Evolutionary conservation across 495 filamentous ascomycete species (phyloP), one percentile per base, ranked within the genome.

Genomic region (Penicillium verhagenii): DNA sequence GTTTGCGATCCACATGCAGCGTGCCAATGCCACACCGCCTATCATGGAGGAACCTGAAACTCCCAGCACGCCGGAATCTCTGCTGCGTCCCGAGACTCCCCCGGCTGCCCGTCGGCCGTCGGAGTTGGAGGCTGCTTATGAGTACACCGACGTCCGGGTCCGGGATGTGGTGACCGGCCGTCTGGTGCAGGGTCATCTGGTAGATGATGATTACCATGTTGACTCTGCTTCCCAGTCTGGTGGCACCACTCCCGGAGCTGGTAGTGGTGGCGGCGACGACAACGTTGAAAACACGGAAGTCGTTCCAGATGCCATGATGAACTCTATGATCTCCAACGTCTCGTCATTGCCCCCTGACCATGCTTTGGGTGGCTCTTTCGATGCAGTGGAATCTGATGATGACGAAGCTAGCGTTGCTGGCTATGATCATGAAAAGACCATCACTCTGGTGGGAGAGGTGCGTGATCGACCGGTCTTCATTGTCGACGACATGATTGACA

Each of bases 401-500:
- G 94, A 97, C 56, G 94, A 97, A 65, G 91, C 90, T 59, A 89
- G 90, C 54, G 56, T 64, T n/a, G 60, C 47, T 53, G 82, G 89
- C 57, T 82, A 83, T 14, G 86, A 87, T 54, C 75, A 91, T 33
- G 94, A 98, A 70, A 89, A 90, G 69, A 97, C 91, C 76, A 92
- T 97, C 61, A 98, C 94, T 2, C 77, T 98, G 47, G 95, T 98
- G 28, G 94, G 94, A 54, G 90, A 97, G 58, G 94, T 98, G 49
- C 84, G 83, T 60, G 84, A 87, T 68, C 83, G 86, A 50, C 83
- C 89, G 2, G 94, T 97, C 33, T 87, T 98, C 70, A 88, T 98
- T 55, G 87, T 98, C 45, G 94, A 98, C 75, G 94, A 98, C 71
- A 96, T 98, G 89, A 97, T 98, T 61, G 94, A 98, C 75, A 96